phyloP scores from a whole-genome alignment of 371 early-diverging fungal genomes.

The Blyttiomyces sp. region DNA sequence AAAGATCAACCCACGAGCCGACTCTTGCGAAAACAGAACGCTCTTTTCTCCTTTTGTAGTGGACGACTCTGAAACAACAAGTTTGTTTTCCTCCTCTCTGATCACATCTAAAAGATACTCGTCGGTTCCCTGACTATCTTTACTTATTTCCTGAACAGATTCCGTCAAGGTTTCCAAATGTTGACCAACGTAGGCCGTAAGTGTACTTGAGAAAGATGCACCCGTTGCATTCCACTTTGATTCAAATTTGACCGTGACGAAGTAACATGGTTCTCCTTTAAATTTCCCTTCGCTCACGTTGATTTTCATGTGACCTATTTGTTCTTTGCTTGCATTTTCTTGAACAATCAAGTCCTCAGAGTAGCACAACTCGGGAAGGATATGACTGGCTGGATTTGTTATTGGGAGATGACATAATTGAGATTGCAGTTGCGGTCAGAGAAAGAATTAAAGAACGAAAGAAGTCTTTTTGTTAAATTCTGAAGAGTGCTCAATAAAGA shows the following conservation, averaged over 20 bases:
- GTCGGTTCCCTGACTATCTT: not conserved
- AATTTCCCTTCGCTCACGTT: no score
- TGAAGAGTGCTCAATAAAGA: no score
- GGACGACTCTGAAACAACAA: slow-evolving; percentile 11
- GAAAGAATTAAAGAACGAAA: no score
- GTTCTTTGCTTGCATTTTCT: no score
- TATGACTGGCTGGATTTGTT: no score
- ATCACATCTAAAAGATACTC: slow-evolving; percentile 17
- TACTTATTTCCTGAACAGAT: slow-evolving; percentile 7
- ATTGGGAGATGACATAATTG: no score
- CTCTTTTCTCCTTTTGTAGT: slow-evolving; percentile 10
- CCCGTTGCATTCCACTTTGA: not conserved
- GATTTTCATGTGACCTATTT: no score
- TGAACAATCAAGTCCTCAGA: no score
- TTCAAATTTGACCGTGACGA: slow-evolving; percentile 14
- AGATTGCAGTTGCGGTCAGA: no score
- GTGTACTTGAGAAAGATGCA: not conserved
- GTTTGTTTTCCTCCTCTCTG: not conserved
- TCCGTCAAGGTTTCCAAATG: slow-evolving; percentile 14
- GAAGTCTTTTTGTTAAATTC: no score
- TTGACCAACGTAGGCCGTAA: slow-evolving; percentile 10
- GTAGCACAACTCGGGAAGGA: no score
- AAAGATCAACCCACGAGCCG: slow-evolving; percentile 3
- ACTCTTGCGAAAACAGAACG: not conserved
- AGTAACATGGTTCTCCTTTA: slow-evolving; percentile 19